Percentiles rank a stretch among this genome's conserved stretches.
Evolutionary conservation across 2,329 filamentous ascomycete genomes (phyloP).

Genomic region (Tolypocladium sp.): DNA sequence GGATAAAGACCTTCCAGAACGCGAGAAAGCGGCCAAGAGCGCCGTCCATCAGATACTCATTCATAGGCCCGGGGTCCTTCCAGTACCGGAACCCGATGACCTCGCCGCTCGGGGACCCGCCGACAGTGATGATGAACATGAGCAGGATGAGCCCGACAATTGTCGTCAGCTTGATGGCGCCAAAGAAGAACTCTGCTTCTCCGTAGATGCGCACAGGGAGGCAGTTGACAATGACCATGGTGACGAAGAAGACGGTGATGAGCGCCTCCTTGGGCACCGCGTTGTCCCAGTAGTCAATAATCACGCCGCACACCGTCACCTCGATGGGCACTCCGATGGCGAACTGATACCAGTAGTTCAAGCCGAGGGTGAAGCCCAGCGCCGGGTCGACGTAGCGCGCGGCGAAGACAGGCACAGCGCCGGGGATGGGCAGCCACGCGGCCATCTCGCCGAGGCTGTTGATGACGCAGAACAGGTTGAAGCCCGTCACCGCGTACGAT

Average conservation of each 20-base stretch:
- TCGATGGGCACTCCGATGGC: slow-evolving; percentile 39
- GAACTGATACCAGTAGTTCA: slow-evolving; percentile 44
- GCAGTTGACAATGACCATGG: slow-evolving; percentile 28
- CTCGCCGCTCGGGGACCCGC: slow-evolving; percentile 31
- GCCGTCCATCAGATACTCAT: slow-evolving; percentile 28
- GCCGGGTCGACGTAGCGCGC: slow-evolving; percentile 37
- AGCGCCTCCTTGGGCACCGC: slow-evolving; percentile 17
- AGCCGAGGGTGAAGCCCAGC: slow-evolving; percentile 38
- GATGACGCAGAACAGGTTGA: slow-evolving; percentile 39
- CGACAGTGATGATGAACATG: slow-evolving; percentile 39
- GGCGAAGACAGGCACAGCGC: slow-evolving; percentile 41
- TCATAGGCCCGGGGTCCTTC: slow-evolving; percentile 32
- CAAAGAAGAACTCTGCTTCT: slow-evolving; percentile 43
- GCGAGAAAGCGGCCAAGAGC: slow-evolving; percentile 29
- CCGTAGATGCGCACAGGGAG: slow-evolving; percentile 36
- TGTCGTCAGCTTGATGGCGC: slow-evolving; percentile 37
- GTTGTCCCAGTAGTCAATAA: slow-evolving; percentile 35
- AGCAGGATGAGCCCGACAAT: slow-evolving; percentile 40
- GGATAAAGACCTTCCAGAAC: slow-evolving; percentile 36
- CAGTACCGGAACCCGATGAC: slow-evolving; percentile 37
- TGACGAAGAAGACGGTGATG: slow-evolving; percentile 26
- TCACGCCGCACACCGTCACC: slow-evolving; percentile 34
- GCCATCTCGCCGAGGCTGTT: slow-evolving; percentile 48
- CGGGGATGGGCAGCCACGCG: slow-evolving; percentile 50
- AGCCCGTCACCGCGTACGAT: slow-evolving; percentile 32